Conservation (phyloP, 257 asterid genomes). For the Petunia axillaris region DNA sequence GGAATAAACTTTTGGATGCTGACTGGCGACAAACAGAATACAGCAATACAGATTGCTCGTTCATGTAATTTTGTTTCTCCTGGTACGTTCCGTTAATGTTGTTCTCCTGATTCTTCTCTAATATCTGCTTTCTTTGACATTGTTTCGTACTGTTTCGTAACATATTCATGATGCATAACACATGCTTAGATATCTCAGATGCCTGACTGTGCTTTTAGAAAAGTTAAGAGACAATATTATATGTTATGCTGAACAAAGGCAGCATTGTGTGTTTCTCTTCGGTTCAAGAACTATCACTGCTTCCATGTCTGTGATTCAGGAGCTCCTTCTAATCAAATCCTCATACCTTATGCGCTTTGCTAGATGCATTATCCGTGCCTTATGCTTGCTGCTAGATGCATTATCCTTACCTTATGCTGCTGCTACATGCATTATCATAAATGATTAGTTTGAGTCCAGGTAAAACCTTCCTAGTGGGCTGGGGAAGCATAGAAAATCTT, state of each 20-base stretch:
- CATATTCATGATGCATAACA: not conserved
- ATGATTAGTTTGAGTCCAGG: constrained; percentile 11
- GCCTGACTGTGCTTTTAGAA: not conserved
- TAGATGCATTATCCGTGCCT: constrained; percentile 5
- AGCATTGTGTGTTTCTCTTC: not conserved
- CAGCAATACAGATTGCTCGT: constrained; percentile 97
- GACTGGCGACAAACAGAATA: constrained; percentile 96
- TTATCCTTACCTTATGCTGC: not conserved
- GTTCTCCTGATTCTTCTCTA: constrained; percentile 6
- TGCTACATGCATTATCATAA: not conserved
- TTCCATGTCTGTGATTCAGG: not conserved
- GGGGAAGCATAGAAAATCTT: not conserved
- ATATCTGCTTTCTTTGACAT: not conserved
- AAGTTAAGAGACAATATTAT: not conserved
- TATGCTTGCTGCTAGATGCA: not conserved
- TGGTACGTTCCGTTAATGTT: constrained; percentile 46
- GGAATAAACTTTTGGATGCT: constrained; percentile 99
- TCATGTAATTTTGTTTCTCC: constrained; percentile 97
- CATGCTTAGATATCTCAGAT: not conserved
- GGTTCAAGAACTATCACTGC: not conserved
- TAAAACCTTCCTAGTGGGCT: not conserved
- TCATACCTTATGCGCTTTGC: not conserved
- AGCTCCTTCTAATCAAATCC: not conserved
- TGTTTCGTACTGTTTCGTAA: not conserved
- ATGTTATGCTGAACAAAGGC: not conserved